These are phyloP conservation scores for Annulohypoxylon stygium DNA, from an alignment of 495 filamentous ascomycete species.

Conservation along the genomic window DNA sequence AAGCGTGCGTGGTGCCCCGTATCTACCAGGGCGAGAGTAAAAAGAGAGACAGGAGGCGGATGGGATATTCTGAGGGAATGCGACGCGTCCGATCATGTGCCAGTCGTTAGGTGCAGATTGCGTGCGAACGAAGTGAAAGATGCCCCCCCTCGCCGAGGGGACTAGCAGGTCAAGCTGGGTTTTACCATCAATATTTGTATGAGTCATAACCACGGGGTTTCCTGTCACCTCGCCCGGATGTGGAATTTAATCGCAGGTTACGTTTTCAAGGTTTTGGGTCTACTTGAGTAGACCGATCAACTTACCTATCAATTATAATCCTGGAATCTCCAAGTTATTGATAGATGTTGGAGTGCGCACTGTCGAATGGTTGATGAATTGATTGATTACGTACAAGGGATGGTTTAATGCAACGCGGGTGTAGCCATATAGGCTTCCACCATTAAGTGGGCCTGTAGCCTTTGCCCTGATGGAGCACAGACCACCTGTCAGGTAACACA, in stretches of 20 bases:
- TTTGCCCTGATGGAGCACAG: too few relatives aligned
- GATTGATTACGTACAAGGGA: too few relatives aligned
- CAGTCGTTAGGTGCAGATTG: constrained; percentile 39
- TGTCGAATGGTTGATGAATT: too few relatives aligned
- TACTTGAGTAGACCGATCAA: too few relatives aligned
- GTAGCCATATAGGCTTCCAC: too few relatives aligned
- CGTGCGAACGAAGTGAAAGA: constrained; percentile 44
- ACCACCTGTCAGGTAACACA: too few relatives aligned
- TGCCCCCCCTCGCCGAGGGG: constrained; percentile 40
- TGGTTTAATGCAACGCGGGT: too few relatives aligned
- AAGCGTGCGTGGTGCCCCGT: constrained; percentile 2
- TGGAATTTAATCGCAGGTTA: constrained; percentile 1
- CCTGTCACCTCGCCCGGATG: constrained; percentile 45
- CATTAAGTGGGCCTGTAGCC: too few relatives aligned
- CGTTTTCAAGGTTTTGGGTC: too few relatives aligned
- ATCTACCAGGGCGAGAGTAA: neutral
- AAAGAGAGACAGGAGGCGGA: constrained; percentile 43
- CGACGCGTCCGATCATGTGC: constrained; percentile 42
- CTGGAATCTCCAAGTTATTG: too few relatives aligned
- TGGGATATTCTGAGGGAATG: constrained; percentile 36
- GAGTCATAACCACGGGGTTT: constrained; percentile 36
- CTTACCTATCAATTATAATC: too few relatives aligned
- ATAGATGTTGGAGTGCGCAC: too few relatives aligned
- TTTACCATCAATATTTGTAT: neutral
- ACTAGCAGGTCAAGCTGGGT: constrained; percentile 39